Evolutionary conservation across 805 yeast genomes (phyloP).

Genomic region (Candida krabiensis): DNA sequence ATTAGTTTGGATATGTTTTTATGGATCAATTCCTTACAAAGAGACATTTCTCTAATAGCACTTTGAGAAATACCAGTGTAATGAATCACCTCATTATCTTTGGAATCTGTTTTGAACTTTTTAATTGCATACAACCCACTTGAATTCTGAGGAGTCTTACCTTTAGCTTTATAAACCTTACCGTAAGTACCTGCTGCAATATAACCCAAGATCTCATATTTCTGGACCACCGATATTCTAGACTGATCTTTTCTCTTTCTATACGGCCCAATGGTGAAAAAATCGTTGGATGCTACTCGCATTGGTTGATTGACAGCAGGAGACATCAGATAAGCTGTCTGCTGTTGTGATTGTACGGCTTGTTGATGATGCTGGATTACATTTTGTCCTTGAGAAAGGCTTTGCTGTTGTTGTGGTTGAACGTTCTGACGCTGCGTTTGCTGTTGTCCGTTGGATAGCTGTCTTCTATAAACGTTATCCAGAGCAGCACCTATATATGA

Average conservation of each 20-base stretch:
- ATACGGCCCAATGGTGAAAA: slow-evolving; percentile 59
- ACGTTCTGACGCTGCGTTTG: slow-evolving; percentile 8
- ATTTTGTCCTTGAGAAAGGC: slow-evolving; percentile 21
- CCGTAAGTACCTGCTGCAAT: slow-evolving; percentile 99
- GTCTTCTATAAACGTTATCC: slow-evolving; percentile 9
- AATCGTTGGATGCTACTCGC: slow-evolving; percentile 53
- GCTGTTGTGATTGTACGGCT: slow-evolving; percentile 11
- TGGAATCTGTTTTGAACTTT: slow-evolving; percentile 92
- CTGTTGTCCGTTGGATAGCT: slow-evolving; percentile 10
- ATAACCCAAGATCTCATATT: slow-evolving; percentile 87
- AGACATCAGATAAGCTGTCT: slow-evolving; percentile 17
- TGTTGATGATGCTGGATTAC: slow-evolving; percentile 4
- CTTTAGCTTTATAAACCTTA: slow-evolving; percentile 84
- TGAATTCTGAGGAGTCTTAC: slow-evolving; percentile 31
- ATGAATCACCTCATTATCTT: slow-evolving; percentile 77
- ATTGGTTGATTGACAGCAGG: slow-evolving; percentile 35
- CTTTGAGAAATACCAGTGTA: slow-evolving; percentile 95
- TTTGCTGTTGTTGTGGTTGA: slow-evolving; percentile 19
- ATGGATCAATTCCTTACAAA: slow-evolving; percentile 84
- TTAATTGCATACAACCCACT: slow-evolving; percentile 74
- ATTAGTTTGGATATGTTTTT: slow-evolving; percentile 75
- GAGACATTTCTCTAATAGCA: slow-evolving; percentile 94
- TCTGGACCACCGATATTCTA: slow-evolving; percentile 74
- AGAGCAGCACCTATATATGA: slow-evolving; percentile 1
- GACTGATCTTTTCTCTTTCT: slow-evolving; percentile 61